Percentiles rank a stretch among this genome's conserved stretches.
Conservation (phyloP, 768 basidiomycete species). For the Mycena haematopus region DNA sequence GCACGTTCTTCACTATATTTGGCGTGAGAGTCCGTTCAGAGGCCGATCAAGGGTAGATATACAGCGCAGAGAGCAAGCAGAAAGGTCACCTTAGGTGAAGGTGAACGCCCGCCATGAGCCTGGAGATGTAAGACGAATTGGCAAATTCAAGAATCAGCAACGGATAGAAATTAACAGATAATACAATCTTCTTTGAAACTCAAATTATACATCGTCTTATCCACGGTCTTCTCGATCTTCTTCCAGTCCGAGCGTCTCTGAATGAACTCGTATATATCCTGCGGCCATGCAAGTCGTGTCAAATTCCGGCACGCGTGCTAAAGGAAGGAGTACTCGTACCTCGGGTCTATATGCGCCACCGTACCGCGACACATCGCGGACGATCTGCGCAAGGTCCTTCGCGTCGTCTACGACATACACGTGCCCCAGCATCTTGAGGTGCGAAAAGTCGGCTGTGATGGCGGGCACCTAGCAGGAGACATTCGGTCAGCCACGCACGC, state of each 20-base stretch:
- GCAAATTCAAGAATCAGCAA: not conserved
- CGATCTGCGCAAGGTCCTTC: constrained; percentile 95
- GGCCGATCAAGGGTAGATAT: not conserved
- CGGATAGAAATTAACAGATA: constrained; percentile 42
- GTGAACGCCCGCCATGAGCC: not conserved
- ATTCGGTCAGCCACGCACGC: not conserved
- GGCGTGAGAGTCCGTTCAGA: too few relatives aligned
- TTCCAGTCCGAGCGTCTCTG: constrained; percentile 97
- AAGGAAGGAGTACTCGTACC: constrained; percentile 49
- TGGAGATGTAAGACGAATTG: not conserved
- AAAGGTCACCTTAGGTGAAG: not conserved
- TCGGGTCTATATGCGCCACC: constrained; percentile 95
- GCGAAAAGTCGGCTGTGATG: constrained; percentile 90
- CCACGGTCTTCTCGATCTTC: constrained; percentile 95
- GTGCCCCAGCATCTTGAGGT: constrained; percentile 96
- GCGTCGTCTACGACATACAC: constrained; percentile 96
- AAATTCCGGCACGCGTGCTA: not conserved
- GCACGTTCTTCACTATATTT: not conserved
- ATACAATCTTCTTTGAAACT: constrained; percentile 94
- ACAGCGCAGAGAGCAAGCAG: too few relatives aligned
- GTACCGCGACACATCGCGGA: constrained; percentile 93
- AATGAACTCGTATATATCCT: constrained; percentile 97
- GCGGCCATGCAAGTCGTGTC: not conserved
- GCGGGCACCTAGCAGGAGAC: constrained; percentile 59
- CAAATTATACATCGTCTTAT: constrained; percentile 93